Conservation (phyloP, 164 flowering plant genomes). For the Umbellularia californica region DNA sequence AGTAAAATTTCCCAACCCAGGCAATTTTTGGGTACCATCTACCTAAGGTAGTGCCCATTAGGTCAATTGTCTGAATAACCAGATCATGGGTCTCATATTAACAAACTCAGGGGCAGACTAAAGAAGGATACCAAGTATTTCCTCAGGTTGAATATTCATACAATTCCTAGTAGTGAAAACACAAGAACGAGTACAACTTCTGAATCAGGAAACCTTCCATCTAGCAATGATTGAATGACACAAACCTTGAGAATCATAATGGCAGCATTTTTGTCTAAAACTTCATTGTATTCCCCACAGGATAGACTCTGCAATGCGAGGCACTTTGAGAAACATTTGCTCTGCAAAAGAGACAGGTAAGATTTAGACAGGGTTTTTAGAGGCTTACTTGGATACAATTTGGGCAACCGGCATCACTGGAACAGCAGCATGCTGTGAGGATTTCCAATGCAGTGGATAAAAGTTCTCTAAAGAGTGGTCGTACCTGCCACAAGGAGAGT, state of each 20-base stretch:
- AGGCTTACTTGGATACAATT: conserved; percentile 72
- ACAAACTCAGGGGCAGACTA: background rate
- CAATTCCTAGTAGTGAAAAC: background rate
- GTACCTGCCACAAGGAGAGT: conserved; percentile 23
- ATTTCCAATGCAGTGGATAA: conserved; percentile 73
- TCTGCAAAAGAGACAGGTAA: background rate
- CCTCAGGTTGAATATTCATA: background rate
- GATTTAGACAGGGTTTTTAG: background rate
- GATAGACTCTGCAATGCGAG: conserved; percentile 47
- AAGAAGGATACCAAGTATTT: background rate
- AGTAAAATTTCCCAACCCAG: background rate
- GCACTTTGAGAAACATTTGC: conserved; percentile 4
- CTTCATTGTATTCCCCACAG: conserved; percentile 85
- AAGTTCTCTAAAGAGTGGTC: conserved; percentile 60
- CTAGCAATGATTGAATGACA: background rate
- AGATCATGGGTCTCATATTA: background rate
- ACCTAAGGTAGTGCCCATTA: background rate
- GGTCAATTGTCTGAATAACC: background rate
- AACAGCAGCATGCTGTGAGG: conserved; percentile 62
- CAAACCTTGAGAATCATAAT: conserved; percentile 72
- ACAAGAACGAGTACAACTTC: no score
- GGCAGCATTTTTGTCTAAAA: conserved; percentile 77
- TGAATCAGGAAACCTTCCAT: background rate
- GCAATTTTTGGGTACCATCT: background rate
- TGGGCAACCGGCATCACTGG: conserved; percentile 69